Evolutionary conservation across 1,284 basidiomycete genomes (phyloP).

Genomic region (Ustilago crameri): DNA sequence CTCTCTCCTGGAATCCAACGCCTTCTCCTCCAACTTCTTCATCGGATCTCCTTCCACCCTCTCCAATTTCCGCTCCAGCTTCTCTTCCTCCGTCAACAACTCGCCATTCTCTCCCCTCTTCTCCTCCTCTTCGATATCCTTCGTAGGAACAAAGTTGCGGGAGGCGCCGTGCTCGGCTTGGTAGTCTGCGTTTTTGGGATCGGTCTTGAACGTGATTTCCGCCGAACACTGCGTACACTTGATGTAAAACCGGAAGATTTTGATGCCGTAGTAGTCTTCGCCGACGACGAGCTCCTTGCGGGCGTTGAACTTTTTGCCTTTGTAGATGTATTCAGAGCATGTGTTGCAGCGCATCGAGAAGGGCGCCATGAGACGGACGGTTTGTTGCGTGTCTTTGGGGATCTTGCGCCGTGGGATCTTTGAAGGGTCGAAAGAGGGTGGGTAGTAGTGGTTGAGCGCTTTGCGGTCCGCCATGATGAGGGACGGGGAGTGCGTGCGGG

Average conservation of each 20-base stretch:
- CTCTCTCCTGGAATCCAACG: slow-evolving; percentile 89
- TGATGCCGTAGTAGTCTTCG: slow-evolving; percentile 98
- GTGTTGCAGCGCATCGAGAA: slow-evolving; percentile 88
- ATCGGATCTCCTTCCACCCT: slow-evolving; percentile 84
- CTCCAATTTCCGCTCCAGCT: slow-evolving; percentile 34
- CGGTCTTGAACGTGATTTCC: slow-evolving; percentile 99
- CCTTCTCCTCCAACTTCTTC: slow-evolving; percentile 92
- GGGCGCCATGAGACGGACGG: slow-evolving; percentile 97
- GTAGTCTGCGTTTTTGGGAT: slow-evolving; percentile 80
- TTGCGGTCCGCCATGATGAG: slow-evolving; percentile 69
- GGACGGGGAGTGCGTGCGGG: not conserved
- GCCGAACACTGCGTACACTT: slow-evolving; percentile 74
- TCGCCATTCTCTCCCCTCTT: slow-evolving; percentile 38
- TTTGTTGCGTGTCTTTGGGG: slow-evolving; percentile 91
- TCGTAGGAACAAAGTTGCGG: slow-evolving; percentile 64
- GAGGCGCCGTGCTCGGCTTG: slow-evolving; percentile 63
- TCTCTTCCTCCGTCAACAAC: slow-evolving; percentile 44
- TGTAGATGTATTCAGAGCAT: slow-evolving; percentile 92
- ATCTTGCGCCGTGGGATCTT: slow-evolving; percentile 90
- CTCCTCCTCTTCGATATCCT: slow-evolving; percentile 33
- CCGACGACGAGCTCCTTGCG: slow-evolving; percentile 96
- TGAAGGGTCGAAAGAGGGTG: slow-evolving; percentile 92
- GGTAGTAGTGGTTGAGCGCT: slow-evolving; percentile 70
- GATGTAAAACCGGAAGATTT: slow-evolving; percentile 75
- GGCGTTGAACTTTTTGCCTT: slow-evolving; percentile 99